Evolutionary conservation across 768 basidiomycete genomes (phyloP).

Genomic region (Mycena galericulata): DNA sequence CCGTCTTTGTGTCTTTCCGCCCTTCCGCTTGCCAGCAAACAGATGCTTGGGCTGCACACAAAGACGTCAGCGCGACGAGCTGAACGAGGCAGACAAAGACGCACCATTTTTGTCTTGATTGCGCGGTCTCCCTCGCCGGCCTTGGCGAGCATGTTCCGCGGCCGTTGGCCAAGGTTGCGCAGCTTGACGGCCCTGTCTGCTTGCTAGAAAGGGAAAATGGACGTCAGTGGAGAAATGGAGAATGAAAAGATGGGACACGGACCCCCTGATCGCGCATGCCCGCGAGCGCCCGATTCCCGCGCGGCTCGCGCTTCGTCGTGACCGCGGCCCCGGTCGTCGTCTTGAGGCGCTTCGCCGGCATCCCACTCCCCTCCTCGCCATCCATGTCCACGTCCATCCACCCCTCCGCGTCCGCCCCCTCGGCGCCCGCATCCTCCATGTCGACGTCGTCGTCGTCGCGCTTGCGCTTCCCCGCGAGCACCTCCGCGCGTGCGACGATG

Average conservation of each 20-base stretch:
- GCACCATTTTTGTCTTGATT: slow-evolving; percentile 86
- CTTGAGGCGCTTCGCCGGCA: slow-evolving; percentile 72
- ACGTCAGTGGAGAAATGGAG: slow-evolving; percentile 18
- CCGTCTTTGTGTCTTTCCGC: slow-evolving; percentile 84
- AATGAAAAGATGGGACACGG: slow-evolving; percentile 41
- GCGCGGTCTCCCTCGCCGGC: slow-evolving; percentile 91
- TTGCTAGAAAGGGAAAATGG: slow-evolving; percentile 69
- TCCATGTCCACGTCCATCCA: slow-evolving; percentile 68
- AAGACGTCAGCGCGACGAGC: slow-evolving; percentile 20
- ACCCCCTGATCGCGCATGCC: slow-evolving; percentile 85
- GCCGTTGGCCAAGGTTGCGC: slow-evolving; percentile 88
- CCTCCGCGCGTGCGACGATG: slow-evolving; percentile 89
- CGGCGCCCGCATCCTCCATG: slow-evolving; percentile 72
- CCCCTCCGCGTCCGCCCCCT: slow-evolving; percentile 55
- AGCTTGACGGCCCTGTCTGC: slow-evolving; percentile 82
- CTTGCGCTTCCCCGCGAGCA: slow-evolving; percentile 82
- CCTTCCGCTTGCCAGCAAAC: slow-evolving; percentile 87
- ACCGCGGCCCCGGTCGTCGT: slow-evolving; percentile 70
- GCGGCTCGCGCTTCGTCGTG: slow-evolving; percentile 69
- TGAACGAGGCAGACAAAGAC: slow-evolving; percentile 37
- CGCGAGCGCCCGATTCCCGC: slow-evolving; percentile 78
- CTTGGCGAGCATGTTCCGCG: slow-evolving; percentile 88
- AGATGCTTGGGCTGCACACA: slow-evolving; percentile 82
- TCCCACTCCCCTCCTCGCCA: slow-evolving; percentile 58
- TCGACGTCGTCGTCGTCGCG: slow-evolving; percentile 73